Conservation (phyloP, 2,329 filamentous ascomycete species). For the Aurifilum marmelostoma region DNA sequence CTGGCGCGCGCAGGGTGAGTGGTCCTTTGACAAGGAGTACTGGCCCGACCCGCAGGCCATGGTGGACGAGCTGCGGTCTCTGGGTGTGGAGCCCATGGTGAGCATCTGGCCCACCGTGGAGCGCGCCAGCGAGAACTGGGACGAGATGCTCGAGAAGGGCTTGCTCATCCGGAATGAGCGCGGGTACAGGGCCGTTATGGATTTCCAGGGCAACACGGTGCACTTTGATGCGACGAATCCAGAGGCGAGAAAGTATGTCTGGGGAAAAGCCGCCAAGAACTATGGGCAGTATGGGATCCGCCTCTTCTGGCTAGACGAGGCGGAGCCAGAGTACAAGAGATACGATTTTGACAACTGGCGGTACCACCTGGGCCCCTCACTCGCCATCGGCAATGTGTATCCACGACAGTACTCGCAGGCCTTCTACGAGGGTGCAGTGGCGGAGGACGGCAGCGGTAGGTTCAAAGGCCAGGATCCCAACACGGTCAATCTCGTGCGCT, state of each 20-base stretch:
- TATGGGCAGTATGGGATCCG: slow-evolving; percentile 66
- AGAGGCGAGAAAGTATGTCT: slow-evolving; percentile 59
- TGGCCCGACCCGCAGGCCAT: slow-evolving; percentile 69
- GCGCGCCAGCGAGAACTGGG: slow-evolving; percentile 59
- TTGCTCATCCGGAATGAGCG: slow-evolving; percentile 64
- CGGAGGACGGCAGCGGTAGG: slow-evolving; percentile 40
- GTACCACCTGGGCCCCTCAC: slow-evolving; percentile 58
- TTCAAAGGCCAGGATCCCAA: slow-evolving; percentile 37
- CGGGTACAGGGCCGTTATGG: slow-evolving; percentile 61
- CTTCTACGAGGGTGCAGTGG: slow-evolving; percentile 62
- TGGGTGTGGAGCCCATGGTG: slow-evolving; percentile 69
- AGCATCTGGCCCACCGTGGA: slow-evolving; percentile 72
- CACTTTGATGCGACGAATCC: slow-evolving; percentile 69
- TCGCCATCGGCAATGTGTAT: slow-evolving; percentile 60
- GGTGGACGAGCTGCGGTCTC: slow-evolving; percentile 60
- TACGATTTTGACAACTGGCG: slow-evolving; percentile 72
- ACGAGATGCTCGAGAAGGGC: slow-evolving; percentile 64
- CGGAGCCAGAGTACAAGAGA: slow-evolving; percentile 65
- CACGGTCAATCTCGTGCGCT: slow-evolving; percentile 59
- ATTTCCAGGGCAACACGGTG: slow-evolving; percentile 60
- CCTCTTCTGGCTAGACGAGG: slow-evolving; percentile 71
- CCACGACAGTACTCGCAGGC: slow-evolving; percentile 60
- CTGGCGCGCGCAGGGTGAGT: slow-evolving; percentile 69
- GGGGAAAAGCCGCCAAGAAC: slow-evolving; percentile 60
- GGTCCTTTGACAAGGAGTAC: slow-evolving; percentile 66